Percentiles rank a stretch among this genome's conserved stretches.
Conservation (phyloP, 345 rosid genomes). For the Lumnitzera littorea region DNA sequence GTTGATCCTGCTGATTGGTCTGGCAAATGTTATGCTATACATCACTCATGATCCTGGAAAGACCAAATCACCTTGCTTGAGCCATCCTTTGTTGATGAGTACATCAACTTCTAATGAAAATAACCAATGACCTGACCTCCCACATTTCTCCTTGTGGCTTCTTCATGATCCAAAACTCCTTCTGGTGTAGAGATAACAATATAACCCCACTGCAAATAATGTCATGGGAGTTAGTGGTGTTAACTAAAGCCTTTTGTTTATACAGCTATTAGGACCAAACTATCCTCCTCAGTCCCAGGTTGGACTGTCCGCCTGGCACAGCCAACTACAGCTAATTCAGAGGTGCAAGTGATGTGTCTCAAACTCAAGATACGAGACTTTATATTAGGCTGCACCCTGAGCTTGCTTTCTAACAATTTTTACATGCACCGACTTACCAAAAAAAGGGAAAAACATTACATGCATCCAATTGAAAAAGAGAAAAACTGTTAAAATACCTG, state of each 20-base stretch:
- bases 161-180: conserved; percentile 94
- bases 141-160: conserved; percentile 61
- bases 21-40: no score
- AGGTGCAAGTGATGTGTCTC: neutral
- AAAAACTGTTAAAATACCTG: conserved; percentile 39
- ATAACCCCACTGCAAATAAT: conserved; percentile 73
- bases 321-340: no score
- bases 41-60: no score
- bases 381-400: neutral
- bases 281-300: no score
- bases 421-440: neutral
- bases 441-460: no score
- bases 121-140: conserved; percentile 95
- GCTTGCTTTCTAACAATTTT: neutral
- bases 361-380: neutral
- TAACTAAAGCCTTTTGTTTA: no score
- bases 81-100: no score
- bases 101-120: conserved; percentile 43
- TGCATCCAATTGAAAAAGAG: no score
- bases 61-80: no score
- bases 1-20: no score
- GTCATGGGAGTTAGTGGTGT: neutral
- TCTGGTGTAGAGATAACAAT: conserved; percentile 86
- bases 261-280: no score
- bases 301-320: no score